These are phyloP conservation scores for Candida patagonica DNA, from an alignment of 805 yeast species.

Conservation along the genomic window DNA sequence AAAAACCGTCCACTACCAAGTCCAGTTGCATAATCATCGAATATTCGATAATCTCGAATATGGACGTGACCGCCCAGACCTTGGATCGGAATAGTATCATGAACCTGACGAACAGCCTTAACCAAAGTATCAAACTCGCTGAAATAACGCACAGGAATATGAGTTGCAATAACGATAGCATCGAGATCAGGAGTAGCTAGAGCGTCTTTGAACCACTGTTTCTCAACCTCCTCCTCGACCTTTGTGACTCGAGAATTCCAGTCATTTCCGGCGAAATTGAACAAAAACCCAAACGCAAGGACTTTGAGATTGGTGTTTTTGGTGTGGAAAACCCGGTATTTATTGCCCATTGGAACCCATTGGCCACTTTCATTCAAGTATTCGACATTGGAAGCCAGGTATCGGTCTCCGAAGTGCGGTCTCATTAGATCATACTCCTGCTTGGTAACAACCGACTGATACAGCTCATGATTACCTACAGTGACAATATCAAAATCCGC, in stretches of 20 bases:
- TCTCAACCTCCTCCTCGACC: conserved; percentile 41
- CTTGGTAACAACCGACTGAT: conserved; percentile 50
- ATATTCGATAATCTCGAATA: conserved; percentile 67
- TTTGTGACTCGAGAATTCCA: conserved; percentile 55
- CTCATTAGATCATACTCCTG: conserved; percentile 59
- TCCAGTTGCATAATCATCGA: conserved; percentile 61
- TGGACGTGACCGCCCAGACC: conserved; percentile 95
- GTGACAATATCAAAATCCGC: conserved; percentile 70
- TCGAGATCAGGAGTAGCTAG: conserved; percentile 42
- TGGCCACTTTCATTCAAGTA: conserved; percentile 26
- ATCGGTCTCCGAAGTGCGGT: conserved; percentile 46
- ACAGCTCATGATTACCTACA: conserved; percentile 87
- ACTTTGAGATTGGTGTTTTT: conserved; percentile 41
- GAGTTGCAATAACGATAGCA: conserved; percentile 64
- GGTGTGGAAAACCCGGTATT: conserved; percentile 58
- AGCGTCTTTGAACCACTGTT: conserved; percentile 57
- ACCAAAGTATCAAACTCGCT: conserved; percentile 43
- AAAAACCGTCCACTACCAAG: conserved; percentile 90
- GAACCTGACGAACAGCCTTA: conserved; percentile 41
- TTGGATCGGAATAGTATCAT: conserved; percentile 61
- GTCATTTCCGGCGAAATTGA: conserved; percentile 60
- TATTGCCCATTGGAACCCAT: conserved; percentile 59
- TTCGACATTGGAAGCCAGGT: conserved; percentile 41
- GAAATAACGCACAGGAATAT: conserved; percentile 63
- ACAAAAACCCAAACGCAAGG: conserved; percentile 69